Conservation (phyloP, 1,139 yeast species). For the Hemisphaericaspora subhashii region DNA sequence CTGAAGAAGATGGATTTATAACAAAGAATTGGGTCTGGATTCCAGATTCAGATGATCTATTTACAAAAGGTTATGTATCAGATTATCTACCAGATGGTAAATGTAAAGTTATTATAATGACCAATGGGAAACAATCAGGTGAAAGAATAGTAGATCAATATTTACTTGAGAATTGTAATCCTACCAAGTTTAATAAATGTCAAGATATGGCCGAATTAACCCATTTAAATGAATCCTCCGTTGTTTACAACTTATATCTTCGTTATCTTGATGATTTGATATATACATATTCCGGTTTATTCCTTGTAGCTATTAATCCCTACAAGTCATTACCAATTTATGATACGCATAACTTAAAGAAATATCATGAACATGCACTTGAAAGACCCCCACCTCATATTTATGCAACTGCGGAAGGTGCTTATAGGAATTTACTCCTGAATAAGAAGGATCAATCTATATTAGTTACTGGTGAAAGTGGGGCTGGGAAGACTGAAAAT, state of each 20-base stretch:
- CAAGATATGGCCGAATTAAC: conserved; percentile 96
- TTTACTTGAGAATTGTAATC: conserved; percentile 71
- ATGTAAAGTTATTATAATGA: conserved; percentile 53
- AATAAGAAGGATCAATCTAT: conserved; percentile 83
- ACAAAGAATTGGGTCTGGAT: conserved; percentile 19
- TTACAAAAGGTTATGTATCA: conserved; percentile 67
- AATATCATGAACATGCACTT: conserved; percentile 50
- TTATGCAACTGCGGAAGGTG: conserved; percentile 86
- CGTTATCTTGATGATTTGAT: conserved; percentile 79
- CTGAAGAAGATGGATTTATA: conserved; percentile 9
- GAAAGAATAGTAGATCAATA: conserved; percentile 39
- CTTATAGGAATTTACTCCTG: conserved; percentile 72
- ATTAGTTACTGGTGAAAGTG: conserved; percentile 96
- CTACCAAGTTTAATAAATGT: conserved; percentile 88
- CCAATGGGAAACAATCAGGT: conserved; percentile 32
- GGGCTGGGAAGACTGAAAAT: conserved; percentile 97
- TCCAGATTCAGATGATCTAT: conserved; percentile 65
- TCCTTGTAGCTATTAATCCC: conserved; percentile 94
- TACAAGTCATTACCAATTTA: conserved; percentile 79
- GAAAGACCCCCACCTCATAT: conserved; percentile 77
- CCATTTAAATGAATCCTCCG: conserved; percentile 91
- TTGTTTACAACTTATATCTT: conserved; percentile 73
- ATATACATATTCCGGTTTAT: conserved; percentile 78
- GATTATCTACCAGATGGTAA: conserved; percentile 52
- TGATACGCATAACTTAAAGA: conserved; percentile 53